phyloP scores from a whole-genome alignment of 192 early-diverging fungal species.

The Podila epigama region DNA sequence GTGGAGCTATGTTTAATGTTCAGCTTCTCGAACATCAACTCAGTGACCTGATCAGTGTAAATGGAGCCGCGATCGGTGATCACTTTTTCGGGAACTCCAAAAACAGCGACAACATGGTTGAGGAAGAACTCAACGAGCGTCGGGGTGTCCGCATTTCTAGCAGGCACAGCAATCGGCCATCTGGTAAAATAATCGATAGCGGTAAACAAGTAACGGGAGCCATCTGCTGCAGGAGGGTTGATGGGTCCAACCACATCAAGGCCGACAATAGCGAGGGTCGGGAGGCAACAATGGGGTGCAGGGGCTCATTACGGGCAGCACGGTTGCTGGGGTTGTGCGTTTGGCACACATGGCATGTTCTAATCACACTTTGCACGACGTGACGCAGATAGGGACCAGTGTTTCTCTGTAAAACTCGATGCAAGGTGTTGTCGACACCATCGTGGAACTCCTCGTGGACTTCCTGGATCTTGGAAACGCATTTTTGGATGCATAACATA shows the following conservation, averaged over 20 bases:
- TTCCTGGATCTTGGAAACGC: not conserved
- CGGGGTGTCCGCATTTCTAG: not conserved
- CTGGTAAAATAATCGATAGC: not conserved
- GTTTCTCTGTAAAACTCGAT: not conserved
- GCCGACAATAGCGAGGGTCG: not conserved
- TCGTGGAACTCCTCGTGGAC: not conserved
- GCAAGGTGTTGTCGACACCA: not conserved
- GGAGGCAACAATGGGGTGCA: not conserved
- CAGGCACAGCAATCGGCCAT: not conserved
- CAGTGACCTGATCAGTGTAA: not conserved
- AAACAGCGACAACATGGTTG: not conserved
- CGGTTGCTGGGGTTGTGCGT: not conserved
- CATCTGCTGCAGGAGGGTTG: not conserved
- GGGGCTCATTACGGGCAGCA: not conserved
- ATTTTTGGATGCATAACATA: too few species aligned
- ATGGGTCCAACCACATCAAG: not conserved
- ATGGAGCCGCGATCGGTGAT: not conserved
- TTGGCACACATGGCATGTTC: not conserved
- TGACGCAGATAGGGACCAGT: not conserved
- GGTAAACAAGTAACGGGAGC: not conserved
- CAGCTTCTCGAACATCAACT: not conserved
- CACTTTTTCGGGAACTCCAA: not conserved
- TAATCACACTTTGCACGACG: not conserved
- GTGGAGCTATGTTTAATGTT: not conserved
- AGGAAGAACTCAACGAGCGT: not conserved